Evolutionary conservation across 352 stramenopile genomes (phyloP).

Genomic region (Phytopythium sindhum): DNA sequence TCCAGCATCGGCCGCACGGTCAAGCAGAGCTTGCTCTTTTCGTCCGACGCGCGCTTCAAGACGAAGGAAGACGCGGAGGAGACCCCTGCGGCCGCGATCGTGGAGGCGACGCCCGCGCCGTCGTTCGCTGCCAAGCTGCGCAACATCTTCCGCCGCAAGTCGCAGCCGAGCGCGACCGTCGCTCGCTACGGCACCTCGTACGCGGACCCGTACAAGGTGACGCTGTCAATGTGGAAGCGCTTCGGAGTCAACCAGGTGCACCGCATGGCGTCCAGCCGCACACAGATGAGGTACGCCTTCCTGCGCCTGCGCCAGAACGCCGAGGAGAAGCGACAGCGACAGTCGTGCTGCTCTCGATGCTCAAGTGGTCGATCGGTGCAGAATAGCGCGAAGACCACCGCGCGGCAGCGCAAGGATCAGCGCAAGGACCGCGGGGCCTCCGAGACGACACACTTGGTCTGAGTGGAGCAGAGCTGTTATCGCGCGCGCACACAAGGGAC

Average conservation of each 20-base stretch:
- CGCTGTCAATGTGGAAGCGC: constrained; percentile 67
- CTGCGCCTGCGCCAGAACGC: constrained; percentile 51
- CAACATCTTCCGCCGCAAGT: constrained; percentile 35
- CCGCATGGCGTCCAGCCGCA: constrained; percentile 53
- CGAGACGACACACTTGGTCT: constrained; percentile 9
- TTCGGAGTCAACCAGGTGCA: constrained; percentile 67
- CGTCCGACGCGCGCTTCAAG: constrained; percentile 4
- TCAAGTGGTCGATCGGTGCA: background rate
- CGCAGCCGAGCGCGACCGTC: constrained; percentile 33
- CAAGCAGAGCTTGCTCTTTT: constrained; percentile 7
- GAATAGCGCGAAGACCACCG: background rate
- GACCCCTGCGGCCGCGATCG: background rate
- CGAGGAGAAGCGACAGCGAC: constrained; percentile 3
- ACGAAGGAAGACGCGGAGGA: background rate
- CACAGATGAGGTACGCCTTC: constrained; percentile 62
- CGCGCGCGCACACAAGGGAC: background rate
- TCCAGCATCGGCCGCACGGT: constrained; percentile 12
- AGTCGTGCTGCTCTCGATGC: constrained; percentile 1
- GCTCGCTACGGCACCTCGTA: constrained; percentile 38
- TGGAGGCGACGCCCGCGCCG: constrained; percentile 3
- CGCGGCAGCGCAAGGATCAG: background rate
- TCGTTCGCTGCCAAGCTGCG: constrained; percentile 12
- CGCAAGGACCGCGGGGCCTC: background rate
- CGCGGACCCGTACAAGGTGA: constrained; percentile 75
- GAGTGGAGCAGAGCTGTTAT: background rate